phyloP scores from a whole-genome alignment of 805 yeast species.

The Groenewaldozyma tartarivorans region DNA sequence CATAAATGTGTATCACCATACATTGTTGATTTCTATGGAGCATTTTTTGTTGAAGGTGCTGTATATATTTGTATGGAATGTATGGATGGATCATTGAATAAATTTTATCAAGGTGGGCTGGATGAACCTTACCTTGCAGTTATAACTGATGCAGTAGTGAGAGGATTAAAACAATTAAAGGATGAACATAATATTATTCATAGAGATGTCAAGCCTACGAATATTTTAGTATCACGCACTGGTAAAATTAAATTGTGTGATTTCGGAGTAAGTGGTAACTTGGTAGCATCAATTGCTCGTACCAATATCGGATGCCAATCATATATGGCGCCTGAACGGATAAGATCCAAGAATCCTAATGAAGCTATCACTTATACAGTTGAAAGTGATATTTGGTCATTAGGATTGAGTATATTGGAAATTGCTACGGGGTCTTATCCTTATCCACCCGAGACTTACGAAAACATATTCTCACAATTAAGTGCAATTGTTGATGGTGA shows the following conservation, averaged over 20 bases:
- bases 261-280: slow-evolving; percentile 91
- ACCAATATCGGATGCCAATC: slow-evolving; percentile 97
- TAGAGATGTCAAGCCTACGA: slow-evolving; percentile 95
- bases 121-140: slow-evolving; percentile 74
- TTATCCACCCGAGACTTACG: slow-evolving; percentile 91
- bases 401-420: slow-evolving; percentile 85
- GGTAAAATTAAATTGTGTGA: slow-evolving; percentile 93
- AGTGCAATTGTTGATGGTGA: slow-evolving; percentile 96
- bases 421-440: slow-evolving; percentile 89
- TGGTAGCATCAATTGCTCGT: slow-evolving; percentile 89
- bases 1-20: slow-evolving; percentile 86
- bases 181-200: slow-evolving; percentile 90
- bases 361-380: slow-evolving; percentile 51
- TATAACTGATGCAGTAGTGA: slow-evolving; percentile 68
- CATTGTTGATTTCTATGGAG: slow-evolving; percentile 95
- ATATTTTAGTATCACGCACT: slow-evolving; percentile 66
- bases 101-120: slow-evolving; percentile 66
- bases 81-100: slow-evolving; percentile 93
- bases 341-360: slow-evolving; percentile 40
- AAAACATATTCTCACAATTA: slow-evolving; percentile 82
- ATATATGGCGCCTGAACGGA: slow-evolving; percentile 98
- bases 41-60: slow-evolving; percentile 94
- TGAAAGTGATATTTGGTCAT: slow-evolving; percentile 92
- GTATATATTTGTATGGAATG: slow-evolving; percentile 97
- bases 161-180: slow-evolving; percentile 74